Evolutionary conservation across 176 grass and related monocot species (phyloP).

Genomic region (Carex littledalei): DNA sequence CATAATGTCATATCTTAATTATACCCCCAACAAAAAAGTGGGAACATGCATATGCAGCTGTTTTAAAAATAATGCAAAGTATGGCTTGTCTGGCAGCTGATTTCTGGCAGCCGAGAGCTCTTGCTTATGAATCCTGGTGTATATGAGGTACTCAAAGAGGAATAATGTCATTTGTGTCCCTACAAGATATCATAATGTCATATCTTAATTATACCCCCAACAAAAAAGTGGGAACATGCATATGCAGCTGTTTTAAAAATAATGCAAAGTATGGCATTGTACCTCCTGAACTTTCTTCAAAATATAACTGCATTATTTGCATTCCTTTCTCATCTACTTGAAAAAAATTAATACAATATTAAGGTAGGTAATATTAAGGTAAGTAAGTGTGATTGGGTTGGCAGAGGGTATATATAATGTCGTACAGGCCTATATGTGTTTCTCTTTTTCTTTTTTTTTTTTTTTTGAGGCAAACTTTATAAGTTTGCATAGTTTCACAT

Average conservation of each 20-base stretch:
- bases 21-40: not conserved
- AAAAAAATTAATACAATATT: not conserved
- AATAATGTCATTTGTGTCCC: not conserved
- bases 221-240: not conserved
- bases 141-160: conserved; percentile 64
- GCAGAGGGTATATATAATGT: not conserved
- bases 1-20: not conserved
- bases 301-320: not conserved
- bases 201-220: not conserved
- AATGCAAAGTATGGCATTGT: not conserved
- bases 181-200: not conserved
- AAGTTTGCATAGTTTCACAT: not conserved
- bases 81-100: conserved; percentile 87
- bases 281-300: not conserved
- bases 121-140: conserved; percentile 81
- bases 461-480: not conserved
- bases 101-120: conserved; percentile 92
- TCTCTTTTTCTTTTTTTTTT: not conserved
- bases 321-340: not conserved
- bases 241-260: not conserved
- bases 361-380: not conserved
- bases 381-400: not conserved
- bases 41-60: not conserved
- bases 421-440: not conserved
- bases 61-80: not conserved